Evolutionary conservation across 768 basidiomycete genomes (phyloP).

Genomic region (Leccinum variicolor): DNA sequence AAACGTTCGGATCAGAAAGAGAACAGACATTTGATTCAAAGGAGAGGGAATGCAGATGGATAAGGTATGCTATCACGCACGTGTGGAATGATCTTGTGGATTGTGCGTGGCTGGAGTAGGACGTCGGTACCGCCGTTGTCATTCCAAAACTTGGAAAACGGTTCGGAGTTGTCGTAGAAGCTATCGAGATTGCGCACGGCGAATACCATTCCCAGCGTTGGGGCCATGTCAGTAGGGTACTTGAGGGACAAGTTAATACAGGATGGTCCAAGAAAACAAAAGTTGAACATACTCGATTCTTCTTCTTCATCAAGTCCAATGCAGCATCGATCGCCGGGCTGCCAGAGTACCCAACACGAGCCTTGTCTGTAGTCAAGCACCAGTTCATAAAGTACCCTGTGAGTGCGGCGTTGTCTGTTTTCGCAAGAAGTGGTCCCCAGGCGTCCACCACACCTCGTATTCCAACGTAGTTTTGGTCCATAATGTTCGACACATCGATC

Average conservation of each 20-base stretch:
- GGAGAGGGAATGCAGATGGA: too few relatives aligned
- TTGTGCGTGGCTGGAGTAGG: slow-evolving; percentile 24
- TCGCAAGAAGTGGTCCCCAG: slow-evolving; percentile 38
- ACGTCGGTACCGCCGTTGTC: slow-evolving; percentile 13
- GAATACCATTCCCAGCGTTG: neutral
- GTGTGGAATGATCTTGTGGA: slow-evolving; percentile 36
- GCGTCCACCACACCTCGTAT: slow-evolving; percentile 25
- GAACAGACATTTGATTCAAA: too few relatives aligned
- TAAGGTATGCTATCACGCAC: slow-evolving; percentile 29
- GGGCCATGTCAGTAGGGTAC: slow-evolving; percentile 7
- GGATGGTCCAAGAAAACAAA: neutral
- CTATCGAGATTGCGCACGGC: slow-evolving; percentile 9
- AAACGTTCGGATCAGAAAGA: too few relatives aligned
- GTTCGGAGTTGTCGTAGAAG: slow-evolving; percentile 39
- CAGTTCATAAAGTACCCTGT: slow-evolving; percentile 51
- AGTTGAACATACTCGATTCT: slow-evolving; percentile 14
- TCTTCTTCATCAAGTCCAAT: slow-evolving; percentile 12
- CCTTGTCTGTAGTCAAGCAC: slow-evolving; percentile 14
- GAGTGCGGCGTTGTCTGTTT: slow-evolving; percentile 30
- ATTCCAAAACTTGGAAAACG: slow-evolving; percentile 34
- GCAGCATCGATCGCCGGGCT: neutral
- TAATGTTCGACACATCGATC: slow-evolving; percentile 39
- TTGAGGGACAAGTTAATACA: slow-evolving; percentile 2
- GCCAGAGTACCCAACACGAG: slow-evolving; percentile 6
- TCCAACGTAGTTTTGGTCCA: slow-evolving; percentile 33